Evolutionary conservation across 139 green algal species (phyloP).

Genomic region (Micractinium conductrix): DNA sequence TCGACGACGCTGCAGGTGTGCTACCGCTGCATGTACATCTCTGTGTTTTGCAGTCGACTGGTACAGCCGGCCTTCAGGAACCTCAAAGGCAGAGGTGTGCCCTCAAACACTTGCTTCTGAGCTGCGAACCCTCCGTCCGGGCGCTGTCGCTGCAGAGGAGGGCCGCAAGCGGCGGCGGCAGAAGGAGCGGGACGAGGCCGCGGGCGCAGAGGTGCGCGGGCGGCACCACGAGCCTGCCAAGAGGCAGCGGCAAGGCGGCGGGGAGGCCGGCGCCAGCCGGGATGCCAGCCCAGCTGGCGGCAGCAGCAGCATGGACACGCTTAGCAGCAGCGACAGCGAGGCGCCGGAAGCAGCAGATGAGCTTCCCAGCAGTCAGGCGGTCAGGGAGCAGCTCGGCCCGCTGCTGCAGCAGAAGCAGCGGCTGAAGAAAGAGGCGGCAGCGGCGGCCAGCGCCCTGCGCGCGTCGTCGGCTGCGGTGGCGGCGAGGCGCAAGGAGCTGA

Average conservation of each 20-base stretch:
- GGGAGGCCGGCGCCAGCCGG: background rate
- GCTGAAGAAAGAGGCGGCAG: slow-evolving; percentile 7
- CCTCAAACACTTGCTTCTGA: too few relatives aligned
- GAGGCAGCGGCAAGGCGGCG: background rate
- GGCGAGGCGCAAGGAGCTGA: slow-evolving; percentile 42
- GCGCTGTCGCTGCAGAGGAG: too few relatives aligned
- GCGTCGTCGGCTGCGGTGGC: background rate
- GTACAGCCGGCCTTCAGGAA: too few relatives aligned
- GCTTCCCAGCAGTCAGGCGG: slow-evolving; percentile 1
- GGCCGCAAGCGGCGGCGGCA: slow-evolving; percentile 31
- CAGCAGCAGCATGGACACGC: slow-evolving; percentile 12
- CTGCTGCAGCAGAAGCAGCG: slow-evolving; percentile 39
- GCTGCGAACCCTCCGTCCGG: too few relatives aligned
- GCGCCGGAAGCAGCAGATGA: background rate
- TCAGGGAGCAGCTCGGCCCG: slow-evolving; percentile 20
- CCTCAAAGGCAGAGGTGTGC: too few relatives aligned
- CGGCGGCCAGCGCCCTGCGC: background rate
- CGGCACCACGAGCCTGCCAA: background rate
- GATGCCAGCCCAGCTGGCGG: background rate
- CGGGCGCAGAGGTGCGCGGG: background rate
- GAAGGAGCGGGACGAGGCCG: background rate
- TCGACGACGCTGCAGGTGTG: background rate
- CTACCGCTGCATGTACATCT: too few relatives aligned
- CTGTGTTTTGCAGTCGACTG: too few relatives aligned
- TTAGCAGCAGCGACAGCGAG: background rate